Evolutionary conservation across 2,329 filamentous ascomycete species (phyloP), one percentile per base, ranked within the genome.

Genomic region (Epichloe bromicola): DNA sequence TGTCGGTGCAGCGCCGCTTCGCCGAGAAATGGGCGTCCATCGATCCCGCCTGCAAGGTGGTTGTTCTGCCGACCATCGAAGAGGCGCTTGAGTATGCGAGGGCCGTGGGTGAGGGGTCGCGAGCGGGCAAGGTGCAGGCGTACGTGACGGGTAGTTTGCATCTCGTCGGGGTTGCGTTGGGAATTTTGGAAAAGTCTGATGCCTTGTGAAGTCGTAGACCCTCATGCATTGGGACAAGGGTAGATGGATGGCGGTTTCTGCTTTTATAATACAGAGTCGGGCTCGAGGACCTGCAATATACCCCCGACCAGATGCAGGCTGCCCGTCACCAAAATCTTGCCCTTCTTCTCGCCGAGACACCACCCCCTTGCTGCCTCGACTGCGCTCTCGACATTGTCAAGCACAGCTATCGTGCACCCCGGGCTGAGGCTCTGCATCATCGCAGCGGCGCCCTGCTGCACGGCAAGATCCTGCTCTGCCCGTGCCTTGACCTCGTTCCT

Each of bases 231-330:
- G 30, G 26, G 3, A 30, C 26, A 11, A 30, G 3, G 3, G 26
- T 30, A 10, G 8, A 30, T 30, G 26, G 26, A 30, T 30, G 26
- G 26, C 2, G 26, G 8, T 30, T 30, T 30, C 8, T 11, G 30
- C 30, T 30, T 38, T 57, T 60, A 72, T 40, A 65, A 60, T 56
- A 66, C 59, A 51, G 59, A 59, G 12, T 68, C 66, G 8, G 72
- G 71, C 59, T 74, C 87, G 53, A 94, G 66, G 1, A 86, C 81
- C 63, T 86, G 83, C 49, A 95, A 70, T 44, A 89, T 72, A 11
- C 85, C 86, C 7, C 89, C 88, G 1, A 90, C 88, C 39, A 95
- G 74, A 71, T 95, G 85, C 61, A 95, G 69, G 64, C 88, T 94
- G 2, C 89, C 89, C 14, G 89, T 95, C 10, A 88, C 82, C 50